Base-by-base conservation (phyloP, 2,329 filamentous ascomycete genomes). In the Coniella lustricola region DNA sequence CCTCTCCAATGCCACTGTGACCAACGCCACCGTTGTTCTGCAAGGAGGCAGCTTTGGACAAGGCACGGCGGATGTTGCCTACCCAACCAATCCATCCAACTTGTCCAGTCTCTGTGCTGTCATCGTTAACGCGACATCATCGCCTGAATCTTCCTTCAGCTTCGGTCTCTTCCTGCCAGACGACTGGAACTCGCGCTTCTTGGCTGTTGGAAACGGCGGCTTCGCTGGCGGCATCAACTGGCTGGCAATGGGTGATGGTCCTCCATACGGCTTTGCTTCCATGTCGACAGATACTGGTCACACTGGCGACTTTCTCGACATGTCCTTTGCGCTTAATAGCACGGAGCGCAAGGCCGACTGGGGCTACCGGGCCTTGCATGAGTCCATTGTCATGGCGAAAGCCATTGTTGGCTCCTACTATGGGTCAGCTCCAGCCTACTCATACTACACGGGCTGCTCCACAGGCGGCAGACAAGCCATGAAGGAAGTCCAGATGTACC, bases 381-480 rank as follows among this genome's bases (percentile, higher is more conserved):
- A 68, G 0, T 74, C 72, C 0, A 69, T 74, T 0, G 64, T 68
- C 0, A 53, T 71, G 4, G 74, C 70, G 10, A 81, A 77, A 56
- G 49, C 67, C 16, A 62, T 81, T 20, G 65, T 68, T 2, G 55
- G 69, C 12, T 56, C 60, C 0, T 79, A 75, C 59, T 82, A 81
- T 55, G 61, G 64, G 16, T 53, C 48, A 3, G 5, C 32, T 0
- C 58, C 65, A 0, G 59, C 62, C 0, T 72, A 71, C 45, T 71
- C 68, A 1, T 82, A 82, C 60, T 82, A 74, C 54, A 57, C 73
- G 2, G 79, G 80, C 4, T 82, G 79, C 56, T 81, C 76, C 0
- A 75, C 76, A 0, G 79, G 80, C 7, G 78, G 80, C 1, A 67
- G 79, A 0, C 76, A 82, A 64, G 79, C 76, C 3, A 62, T 79